These are phyloP conservation scores for Beauveria bassiana DNA, from an alignment of 2,329 filamentous ascomycete species.

Conservation along the genomic window DNA sequence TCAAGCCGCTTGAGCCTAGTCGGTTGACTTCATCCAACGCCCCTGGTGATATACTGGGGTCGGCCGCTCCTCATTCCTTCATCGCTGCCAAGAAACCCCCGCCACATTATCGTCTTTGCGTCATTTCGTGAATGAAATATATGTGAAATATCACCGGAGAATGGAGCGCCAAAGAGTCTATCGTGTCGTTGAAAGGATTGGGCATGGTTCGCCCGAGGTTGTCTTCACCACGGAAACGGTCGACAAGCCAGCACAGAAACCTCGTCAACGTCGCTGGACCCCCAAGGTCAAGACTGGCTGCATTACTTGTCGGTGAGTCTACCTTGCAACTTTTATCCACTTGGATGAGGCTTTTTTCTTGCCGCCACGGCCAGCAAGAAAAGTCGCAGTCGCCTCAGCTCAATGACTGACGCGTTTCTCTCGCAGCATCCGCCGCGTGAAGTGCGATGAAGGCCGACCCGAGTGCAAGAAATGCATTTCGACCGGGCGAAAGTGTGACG, in stretches of 20 bases:
- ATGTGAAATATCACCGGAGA: background rate
- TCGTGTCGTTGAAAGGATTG: background rate
- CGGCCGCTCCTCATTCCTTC: background rate
- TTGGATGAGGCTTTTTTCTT: background rate
- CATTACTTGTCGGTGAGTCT: slow-evolving; percentile 16
- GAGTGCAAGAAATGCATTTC: slow-evolving; percentile 18
- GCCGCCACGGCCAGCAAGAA: background rate
- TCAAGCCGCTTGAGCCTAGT: background rate
- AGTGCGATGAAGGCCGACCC: slow-evolving; percentile 22
- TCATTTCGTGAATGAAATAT: background rate
- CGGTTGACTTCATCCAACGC: background rate
- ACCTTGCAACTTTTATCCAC: background rate
- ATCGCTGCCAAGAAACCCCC: background rate
- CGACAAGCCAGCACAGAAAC: background rate
- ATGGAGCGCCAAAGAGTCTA: slow-evolving; percentile 8
- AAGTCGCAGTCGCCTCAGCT: too few relatives aligned
- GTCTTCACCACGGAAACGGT: background rate
- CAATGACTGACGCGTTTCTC: background rate
- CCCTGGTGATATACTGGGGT: background rate
- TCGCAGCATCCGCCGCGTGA: slow-evolving; percentile 19
- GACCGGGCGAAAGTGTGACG: slow-evolving; percentile 16
- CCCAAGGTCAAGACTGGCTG: slow-evolving; percentile 17
- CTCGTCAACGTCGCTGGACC: slow-evolving; percentile 9
- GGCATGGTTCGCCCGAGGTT: background rate
- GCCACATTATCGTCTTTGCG: background rate